Evolutionary conservation across 345 rosid genomes (phyloP).

Genomic region (Nasturtium officinale): DNA sequence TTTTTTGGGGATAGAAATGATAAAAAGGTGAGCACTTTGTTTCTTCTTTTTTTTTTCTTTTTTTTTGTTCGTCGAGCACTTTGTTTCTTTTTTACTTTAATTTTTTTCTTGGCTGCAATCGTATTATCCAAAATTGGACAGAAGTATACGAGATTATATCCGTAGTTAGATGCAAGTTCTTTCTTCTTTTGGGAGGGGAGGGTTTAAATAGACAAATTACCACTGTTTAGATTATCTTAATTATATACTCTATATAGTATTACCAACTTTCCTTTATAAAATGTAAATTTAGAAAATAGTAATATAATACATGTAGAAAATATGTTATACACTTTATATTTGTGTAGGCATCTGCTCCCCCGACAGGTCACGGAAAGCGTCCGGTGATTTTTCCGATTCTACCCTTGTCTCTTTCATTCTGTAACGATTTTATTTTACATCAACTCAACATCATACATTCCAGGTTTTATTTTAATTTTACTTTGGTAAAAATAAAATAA

Average conservation of each 20-base stretch:
- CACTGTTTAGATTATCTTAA: not conserved
- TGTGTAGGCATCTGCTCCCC: slow-evolving; percentile 40
- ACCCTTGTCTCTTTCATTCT: slow-evolving; percentile 33
- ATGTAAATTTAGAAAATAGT: not conserved
- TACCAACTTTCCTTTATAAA: not conserved
- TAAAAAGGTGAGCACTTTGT: slow-evolving; percentile 26
- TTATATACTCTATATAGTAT: no score
- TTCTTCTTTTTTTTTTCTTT: not conserved
- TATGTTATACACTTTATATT: not conserved
- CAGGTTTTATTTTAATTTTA: not conserved
- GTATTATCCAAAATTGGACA: slow-evolving; percentile 13
- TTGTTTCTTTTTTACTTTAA: not conserved
- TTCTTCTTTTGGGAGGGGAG: slow-evolving; percentile 14
- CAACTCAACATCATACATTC: no score
- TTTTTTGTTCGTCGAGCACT: slow-evolving; percentile 10
- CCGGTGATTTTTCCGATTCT: slow-evolving; percentile 43
- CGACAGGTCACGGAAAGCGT: slow-evolving; percentile 51
- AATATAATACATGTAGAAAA: slow-evolving; percentile 18
- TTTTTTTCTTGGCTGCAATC: not conserved
- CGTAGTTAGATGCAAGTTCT: slow-evolving; percentile 4
- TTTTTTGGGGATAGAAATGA: slow-evolving; percentile 17
- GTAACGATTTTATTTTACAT: no score
- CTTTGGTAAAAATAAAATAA: not conserved
- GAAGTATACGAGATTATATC: not conserved
- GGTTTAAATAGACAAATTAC: slow-evolving; percentile 21